Percentiles rank a stretch among this genome's conserved stretches.
phyloP scores from a whole-genome alignment of 176 grass and related monocot species.

The Pharus latifolius region DNA sequence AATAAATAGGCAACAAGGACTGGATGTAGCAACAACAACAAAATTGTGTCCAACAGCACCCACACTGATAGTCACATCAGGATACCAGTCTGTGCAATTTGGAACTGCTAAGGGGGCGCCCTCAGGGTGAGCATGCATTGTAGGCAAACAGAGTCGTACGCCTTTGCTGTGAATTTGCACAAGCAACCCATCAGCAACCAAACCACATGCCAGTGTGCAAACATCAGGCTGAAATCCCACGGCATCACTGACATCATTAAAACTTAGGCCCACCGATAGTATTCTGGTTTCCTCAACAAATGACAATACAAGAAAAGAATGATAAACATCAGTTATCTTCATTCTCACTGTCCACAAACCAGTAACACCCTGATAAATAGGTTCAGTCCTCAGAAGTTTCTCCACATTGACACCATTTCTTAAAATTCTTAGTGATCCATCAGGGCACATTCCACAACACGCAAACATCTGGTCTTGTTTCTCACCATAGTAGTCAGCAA shows the following conservation, averaged over 20 bases:
- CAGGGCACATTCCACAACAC: conserved; percentile 92
- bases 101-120: conserved; percentile 55
- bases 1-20: conserved; percentile 75
- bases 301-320: conserved; percentile 95
- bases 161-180: conserved; percentile 90
- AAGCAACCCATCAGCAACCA: conserved; percentile 70
- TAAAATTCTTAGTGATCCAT: conserved; percentile 81
- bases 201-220: conserved; percentile 94
- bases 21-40: conserved; percentile 85
- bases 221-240: conserved; percentile 83
- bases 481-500: conserved; percentile 88
- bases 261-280: conserved; percentile 91
- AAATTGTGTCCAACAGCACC: conserved; percentile 77
- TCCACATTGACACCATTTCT: conserved; percentile 92
- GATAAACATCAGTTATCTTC: conserved; percentile 73
- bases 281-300: conserved; percentile 99
- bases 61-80: conserved; percentile 75
- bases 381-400: conserved; percentile 68
- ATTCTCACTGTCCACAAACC: conserved; percentile 90
- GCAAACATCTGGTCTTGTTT: conserved; percentile 97
- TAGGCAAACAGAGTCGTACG: conserved; percentile 90
- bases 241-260: conserved; percentile 88
- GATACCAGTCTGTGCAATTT: conserved; percentile 63
- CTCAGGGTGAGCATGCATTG: conserved; percentile 61
- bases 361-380: conserved; percentile 87